Percentiles rank a stretch among this genome's conserved stretches.
Evolutionary conservation across 768 basidiomycete species (phyloP).

Genomic region (Suillus brevipes): DNA sequence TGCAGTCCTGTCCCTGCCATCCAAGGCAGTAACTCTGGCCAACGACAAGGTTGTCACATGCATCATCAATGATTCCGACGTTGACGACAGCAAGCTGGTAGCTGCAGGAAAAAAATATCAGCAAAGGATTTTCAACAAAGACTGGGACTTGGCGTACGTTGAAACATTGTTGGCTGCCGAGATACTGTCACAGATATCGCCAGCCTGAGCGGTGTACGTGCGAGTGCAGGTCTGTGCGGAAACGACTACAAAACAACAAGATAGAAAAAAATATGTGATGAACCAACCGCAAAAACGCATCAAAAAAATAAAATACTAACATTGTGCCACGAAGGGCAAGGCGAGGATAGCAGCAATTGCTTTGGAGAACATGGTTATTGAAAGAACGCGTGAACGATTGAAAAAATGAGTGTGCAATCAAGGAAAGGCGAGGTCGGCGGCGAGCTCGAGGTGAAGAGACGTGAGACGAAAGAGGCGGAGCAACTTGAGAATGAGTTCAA

Average conservation of each 20-base stretch:
- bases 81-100: slow-evolving; percentile 76
- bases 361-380: slow-evolving; percentile 38
- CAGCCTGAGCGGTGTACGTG: slow-evolving; percentile 55
- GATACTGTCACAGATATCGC: slow-evolving; percentile 73
- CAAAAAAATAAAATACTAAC: slow-evolving; percentile 28
- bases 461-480: not conserved
- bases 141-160: slow-evolving; percentile 45
- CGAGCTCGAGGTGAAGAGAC: slow-evolving; percentile 2
- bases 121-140: not conserved
- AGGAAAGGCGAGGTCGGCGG: slow-evolving; percentile 10
- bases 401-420: slow-evolving; percentile 19
- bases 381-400: slow-evolving; percentile 16
- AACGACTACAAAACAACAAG: slow-evolving; percentile 18
- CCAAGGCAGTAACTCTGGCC: slow-evolving; percentile 64
- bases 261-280: slow-evolving; percentile 5
- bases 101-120: slow-evolving; percentile 34
- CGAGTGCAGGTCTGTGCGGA: slow-evolving; percentile 50
- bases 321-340: slow-evolving; percentile 46
- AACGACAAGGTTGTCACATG: slow-evolving; percentile 60
- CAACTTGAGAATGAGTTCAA: not conserved
- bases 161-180: slow-evolving; percentile 63
- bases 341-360: slow-evolving; percentile 44
- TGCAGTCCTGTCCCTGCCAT: slow-evolving; percentile 58
- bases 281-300: not conserved
- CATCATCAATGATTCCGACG: slow-evolving; percentile 44